Percentiles rank a stretch among this genome's conserved stretches.
phyloP scores from a whole-genome alignment of 495 filamentous ascomycete species.

The Penicillium herquei region DNA sequence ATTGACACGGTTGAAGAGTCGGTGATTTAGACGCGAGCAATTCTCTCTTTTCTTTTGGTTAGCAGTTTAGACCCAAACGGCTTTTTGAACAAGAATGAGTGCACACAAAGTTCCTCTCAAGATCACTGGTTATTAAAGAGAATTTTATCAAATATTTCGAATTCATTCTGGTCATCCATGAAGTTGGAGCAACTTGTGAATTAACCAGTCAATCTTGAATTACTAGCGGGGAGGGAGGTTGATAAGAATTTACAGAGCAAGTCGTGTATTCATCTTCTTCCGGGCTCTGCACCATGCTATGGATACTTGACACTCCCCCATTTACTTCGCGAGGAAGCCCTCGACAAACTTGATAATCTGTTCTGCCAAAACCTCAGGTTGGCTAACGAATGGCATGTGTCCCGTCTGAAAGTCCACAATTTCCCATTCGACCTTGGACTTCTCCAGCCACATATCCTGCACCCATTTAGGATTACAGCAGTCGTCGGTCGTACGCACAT shows the following conservation, averaged over 20 bases:
- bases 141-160: no score
- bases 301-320: background rate
- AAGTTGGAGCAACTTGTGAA: no score
- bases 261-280: background rate
- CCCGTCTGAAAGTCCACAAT: background rate
- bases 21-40: background rate
- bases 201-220: no score
- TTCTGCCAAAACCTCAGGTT: background rate
- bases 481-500: background rate
- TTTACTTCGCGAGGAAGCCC: background rate
- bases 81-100: background rate
- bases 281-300: background rate
- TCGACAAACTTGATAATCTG: background rate
- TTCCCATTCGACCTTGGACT: background rate
- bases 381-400: background rate
- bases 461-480: background rate
- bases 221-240: no score
- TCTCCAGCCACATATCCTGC: background rate
- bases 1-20: background rate
- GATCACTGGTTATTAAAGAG: no score
- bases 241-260: background rate
- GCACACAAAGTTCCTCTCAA: no score
- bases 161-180: no score
- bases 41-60: background rate
- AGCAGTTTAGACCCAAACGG: background rate